Evolutionary conservation across 148 eudicot genomes (phyloP).

Genomic region (Chenopodium formosanum): DNA sequence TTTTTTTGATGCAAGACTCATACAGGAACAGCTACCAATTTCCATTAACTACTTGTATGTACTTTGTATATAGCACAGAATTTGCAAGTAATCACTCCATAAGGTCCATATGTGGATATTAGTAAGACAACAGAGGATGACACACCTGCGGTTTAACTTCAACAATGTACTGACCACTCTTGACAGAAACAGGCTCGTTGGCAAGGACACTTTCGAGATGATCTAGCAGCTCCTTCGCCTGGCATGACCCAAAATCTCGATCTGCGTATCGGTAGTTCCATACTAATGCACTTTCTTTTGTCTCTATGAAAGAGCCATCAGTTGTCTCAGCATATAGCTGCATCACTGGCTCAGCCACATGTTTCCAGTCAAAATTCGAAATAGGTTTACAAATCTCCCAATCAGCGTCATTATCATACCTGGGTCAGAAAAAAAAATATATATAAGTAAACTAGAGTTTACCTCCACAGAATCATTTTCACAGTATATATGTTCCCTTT

Average conservation of each 20-base stretch:
- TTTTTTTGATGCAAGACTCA: too few relatives aligned
- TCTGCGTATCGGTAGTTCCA: constrained; percentile 72
- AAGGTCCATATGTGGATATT: background rate
- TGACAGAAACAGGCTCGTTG: constrained; percentile 77
- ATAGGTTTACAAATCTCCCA: constrained; percentile 62
- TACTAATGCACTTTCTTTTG: constrained; percentile 65
- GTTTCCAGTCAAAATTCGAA: constrained; percentile 68
- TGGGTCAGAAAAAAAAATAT: constrained; percentile 13
- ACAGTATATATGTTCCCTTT: background rate
- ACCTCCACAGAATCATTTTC: background rate
- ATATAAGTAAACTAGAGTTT: background rate
- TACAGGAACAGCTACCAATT: background rate
- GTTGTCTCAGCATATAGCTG: constrained; percentile 65
- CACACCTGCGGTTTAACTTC: constrained; percentile 85
- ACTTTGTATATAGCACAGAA: background rate
- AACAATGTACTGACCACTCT: constrained; percentile 67
- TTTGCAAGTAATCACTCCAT: background rate
- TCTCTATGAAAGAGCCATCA: constrained; percentile 69
- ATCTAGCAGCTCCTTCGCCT: constrained; percentile 73
- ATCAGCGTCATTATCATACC: constrained; percentile 43
- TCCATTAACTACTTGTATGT: background rate
- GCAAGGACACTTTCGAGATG: constrained; percentile 82
- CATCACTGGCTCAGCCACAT: constrained; percentile 79
- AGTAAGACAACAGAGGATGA: constrained; percentile 11
- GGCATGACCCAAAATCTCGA: constrained; percentile 71